Evolutionary conservation across 2,329 filamentous ascomycete species (phyloP), one percentile per base, ranked within the genome.

Genomic region (Neofusicoccum laricinum): DNA sequence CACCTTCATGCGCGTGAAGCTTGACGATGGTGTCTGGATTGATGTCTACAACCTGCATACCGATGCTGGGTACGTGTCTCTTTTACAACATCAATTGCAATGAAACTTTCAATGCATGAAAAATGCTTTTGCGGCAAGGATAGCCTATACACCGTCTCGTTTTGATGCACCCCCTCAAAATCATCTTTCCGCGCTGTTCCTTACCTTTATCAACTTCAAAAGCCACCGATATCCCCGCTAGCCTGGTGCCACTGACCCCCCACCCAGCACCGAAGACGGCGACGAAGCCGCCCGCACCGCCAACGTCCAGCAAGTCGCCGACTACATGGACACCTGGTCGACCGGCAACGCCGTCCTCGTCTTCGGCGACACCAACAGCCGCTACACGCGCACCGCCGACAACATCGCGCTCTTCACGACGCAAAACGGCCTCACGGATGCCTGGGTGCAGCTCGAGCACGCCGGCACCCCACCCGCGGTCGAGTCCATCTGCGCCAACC

Each of bases 41-140:
- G 88, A 90, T 71, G 77, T 85, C 7, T 90, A 90, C 78, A 90
- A 90, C 71, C 70, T 90, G 6, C 88, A 90, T 72, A 78, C 87
- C 1, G 88, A 90, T 71, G 88, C 88, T 17, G 87, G 86, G 76
- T 79, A 70, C 48, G 70, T 48, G 32, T 14, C 11, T 19, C 46
- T 57, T 12, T 30, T 38, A 12, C 36, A 12, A 11, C 11, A 38
- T 38, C 11, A 30, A 30, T 30, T 30, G 25, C 25, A 30, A 7
- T 6, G 5, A 5, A 30, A 6, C 7, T 30, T 6, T 30, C 25
- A 6, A 30, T 30, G 5, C 25, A 30, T 6, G 7, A 30, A 6
- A 6, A 30, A 30, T 2, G 25, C 7, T 2, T 30, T 30, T n/a
- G n/a, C n/a, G n/a, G n/a, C n/a, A n/a, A n/a, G n/a, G n/a, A n/a